A percentile compares a stretch with the other conserved stretches of the same genome.
Conservation (phyloP, 805 yeast species). For the Kodamaea sagamina region DNA sequence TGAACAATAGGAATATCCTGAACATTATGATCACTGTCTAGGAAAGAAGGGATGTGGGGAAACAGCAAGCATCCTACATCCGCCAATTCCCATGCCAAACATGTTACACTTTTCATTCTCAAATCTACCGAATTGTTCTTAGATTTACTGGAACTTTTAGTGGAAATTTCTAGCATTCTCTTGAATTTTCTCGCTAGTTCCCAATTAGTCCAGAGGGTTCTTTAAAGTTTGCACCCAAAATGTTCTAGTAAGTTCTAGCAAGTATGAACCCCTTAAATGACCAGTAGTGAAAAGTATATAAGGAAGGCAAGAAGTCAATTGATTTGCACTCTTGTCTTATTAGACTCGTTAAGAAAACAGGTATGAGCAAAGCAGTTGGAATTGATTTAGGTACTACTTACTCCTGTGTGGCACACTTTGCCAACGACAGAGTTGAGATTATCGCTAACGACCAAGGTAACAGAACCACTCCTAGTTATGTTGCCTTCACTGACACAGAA, state of each 20-base stretch:
- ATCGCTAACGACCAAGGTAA: slow-evolving; percentile 98
- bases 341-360: background rate
- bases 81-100: slow-evolving; percentile 2
- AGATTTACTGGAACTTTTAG: background rate
- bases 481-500: slow-evolving; percentile 94
- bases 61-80: background rate
- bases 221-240: slow-evolving; percentile 10
- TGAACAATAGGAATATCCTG: too few species aligned
- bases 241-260: slow-evolving; percentile 10
- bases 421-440: slow-evolving; percentile 87
- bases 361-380: slow-evolving; percentile 57
- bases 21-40: too few species aligned
- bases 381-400: slow-evolving; percentile 97
- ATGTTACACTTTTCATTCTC: background rate
- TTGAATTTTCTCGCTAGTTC: slow-evolving; percentile 5
- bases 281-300: slow-evolving; percentile 11
- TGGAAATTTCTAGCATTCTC: slow-evolving; percentile 8
- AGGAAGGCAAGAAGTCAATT: background rate
- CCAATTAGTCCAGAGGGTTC: slow-evolving; percentile 1
- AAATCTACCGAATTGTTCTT: too few species aligned
- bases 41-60: too few species aligned
- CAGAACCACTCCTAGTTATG: slow-evolving; percentile 96
- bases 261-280: slow-evolving; percentile 7
- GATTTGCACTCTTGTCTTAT: background rate
- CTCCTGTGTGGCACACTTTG: slow-evolving; percentile 82